phyloP scores from a whole-genome alignment of 2,329 filamentous ascomycete genomes.

The Paecilomyces sp. region DNA sequence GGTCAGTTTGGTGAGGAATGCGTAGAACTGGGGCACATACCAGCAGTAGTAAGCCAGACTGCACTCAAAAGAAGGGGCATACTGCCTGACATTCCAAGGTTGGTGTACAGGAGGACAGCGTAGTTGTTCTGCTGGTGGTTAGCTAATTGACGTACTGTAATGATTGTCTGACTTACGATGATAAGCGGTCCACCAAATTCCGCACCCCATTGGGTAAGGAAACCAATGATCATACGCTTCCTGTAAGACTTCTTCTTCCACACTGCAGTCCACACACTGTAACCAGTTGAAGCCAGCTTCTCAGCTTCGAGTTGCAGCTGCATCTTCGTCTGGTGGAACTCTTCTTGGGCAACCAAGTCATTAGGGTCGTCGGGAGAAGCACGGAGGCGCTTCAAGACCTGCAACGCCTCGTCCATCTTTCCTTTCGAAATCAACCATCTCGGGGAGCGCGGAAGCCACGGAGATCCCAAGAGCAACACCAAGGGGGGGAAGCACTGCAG shows the following conservation, averaged over 20 bases:
- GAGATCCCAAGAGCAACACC: conserved; percentile 33
- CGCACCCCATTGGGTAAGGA: conserved; percentile 47
- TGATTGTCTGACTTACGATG: conserved; percentile 33
- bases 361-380: conserved; percentile 30
- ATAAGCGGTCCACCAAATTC: conserved; percentile 48
- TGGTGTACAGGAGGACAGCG: conserved; percentile 37
- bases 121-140: conserved; percentile 36
- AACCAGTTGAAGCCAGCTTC: conserved; percentile 32
- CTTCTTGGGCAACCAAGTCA: conserved; percentile 38
- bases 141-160: neutral
- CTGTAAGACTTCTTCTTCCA: conserved; percentile 43
- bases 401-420: conserved; percentile 38
- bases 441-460: conserved; percentile 41
- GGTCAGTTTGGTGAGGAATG: conserved; percentile 10
- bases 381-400: conserved; percentile 35
- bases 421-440: conserved; percentile 45
- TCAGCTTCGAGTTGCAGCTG: conserved; percentile 38
- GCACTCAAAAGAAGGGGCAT: conserved; percentile 39
- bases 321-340: conserved; percentile 41
- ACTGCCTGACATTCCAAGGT: conserved; percentile 35
- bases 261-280: conserved; percentile 39
- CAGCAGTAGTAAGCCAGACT: conserved; percentile 40
- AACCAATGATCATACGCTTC: conserved; percentile 46
- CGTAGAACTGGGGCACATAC: conserved; percentile 19
- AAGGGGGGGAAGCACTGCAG: conserved; percentile 35